Evolutionary conservation across 2,329 filamentous ascomycete genomes (phyloP), one percentile per base, ranked within the genome.

Genomic region (Emergomyces pasteurianus): DNA sequence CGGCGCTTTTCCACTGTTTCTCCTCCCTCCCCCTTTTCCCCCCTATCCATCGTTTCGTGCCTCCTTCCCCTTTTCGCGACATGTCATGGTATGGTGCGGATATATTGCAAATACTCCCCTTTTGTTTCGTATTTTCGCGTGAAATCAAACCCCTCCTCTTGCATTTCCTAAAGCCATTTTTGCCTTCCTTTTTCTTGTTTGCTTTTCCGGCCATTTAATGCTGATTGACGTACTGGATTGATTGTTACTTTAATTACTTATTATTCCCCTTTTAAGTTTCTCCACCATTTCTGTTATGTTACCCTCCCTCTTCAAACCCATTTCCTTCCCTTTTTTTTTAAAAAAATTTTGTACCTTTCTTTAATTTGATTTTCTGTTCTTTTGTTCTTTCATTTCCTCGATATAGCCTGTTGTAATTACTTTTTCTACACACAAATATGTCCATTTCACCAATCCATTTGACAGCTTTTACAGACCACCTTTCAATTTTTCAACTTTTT

Each of bases 381-480:
- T 58, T 62, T 53, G 14, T 61, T 59, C 56, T 47, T 53, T 62
- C 42, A 58, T 63, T 40, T 36, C 18, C 10, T 50, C 21, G 16
- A 28, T 50, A 31, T 12, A 50, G 23, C 23, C 47, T 18, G 47
- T 50, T 50, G 42, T 46, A 46, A 46, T 46, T 21, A n/a, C 42
- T 23, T 10, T 10, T 23, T 12, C 43, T 23, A 47, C 21, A 23
- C 21, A 21, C 3, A 12, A 5, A 43, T 21, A 43, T 47, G 2
- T 47, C 12, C 12, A 47, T 47, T 12, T 23, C n/a, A 23, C 43
- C 43, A 47, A 26, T n/a, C n/a, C 43, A 23, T 31, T 47, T 12
- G 43, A 23, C 14, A 47, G n/a, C 50, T 36, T 12, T 21, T 31
- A 31, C 28, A 18, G 10, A 10, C 28, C 28, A 28, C 16, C 18